Evolutionary conservation across 2,329 filamentous ascomycete species (phyloP).

Genomic region (Huntiella abstrusa): DNA sequence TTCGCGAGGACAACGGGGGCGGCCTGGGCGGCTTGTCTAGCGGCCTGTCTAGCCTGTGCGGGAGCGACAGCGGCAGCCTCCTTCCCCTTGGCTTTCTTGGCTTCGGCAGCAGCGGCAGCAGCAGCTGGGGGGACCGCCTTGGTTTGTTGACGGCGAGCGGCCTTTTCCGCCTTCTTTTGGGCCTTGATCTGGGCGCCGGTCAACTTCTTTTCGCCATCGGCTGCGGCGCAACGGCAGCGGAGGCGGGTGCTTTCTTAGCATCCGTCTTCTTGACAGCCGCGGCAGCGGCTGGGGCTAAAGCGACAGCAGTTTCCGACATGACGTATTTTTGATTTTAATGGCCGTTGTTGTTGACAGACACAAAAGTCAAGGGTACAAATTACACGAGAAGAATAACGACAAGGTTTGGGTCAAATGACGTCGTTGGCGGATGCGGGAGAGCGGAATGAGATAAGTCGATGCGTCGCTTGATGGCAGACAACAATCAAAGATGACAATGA

Average conservation of each 20-base stretch:
- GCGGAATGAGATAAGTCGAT: too few relatives aligned
- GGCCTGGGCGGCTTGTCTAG: slow-evolving; percentile 21
- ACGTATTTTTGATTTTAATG: too few relatives aligned
- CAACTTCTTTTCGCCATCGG: slow-evolving; percentile 32
- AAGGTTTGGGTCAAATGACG: too few relatives aligned
- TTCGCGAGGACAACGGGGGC: slow-evolving; percentile 23
- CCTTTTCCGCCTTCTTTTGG: slow-evolving; percentile 77
- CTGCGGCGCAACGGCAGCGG: background rate
- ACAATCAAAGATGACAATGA: too few relatives aligned
- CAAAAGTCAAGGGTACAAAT: too few relatives aligned
- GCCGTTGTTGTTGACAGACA: too few relatives aligned
- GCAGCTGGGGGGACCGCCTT: slow-evolving; percentile 35
- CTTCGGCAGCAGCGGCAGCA: slow-evolving; percentile 24
- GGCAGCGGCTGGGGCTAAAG: background rate
- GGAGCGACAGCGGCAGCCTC: slow-evolving; percentile 8
- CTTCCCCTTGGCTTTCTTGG: slow-evolving; percentile 19
- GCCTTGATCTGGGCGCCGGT: slow-evolving; percentile 72
- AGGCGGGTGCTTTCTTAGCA: background rate
- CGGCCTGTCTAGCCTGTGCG: slow-evolving; percentile 16
- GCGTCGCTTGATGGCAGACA: too few relatives aligned
- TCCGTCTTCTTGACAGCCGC: background rate
- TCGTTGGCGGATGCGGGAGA: too few relatives aligned
- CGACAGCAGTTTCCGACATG: background rate
- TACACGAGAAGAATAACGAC: too few relatives aligned
- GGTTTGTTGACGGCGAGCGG: slow-evolving; percentile 57